These are phyloP conservation scores for Paraphoma chrysanthemicola DNA, from an alignment of 2,329 filamentous ascomycete genomes.

Conservation along the genomic window DNA sequence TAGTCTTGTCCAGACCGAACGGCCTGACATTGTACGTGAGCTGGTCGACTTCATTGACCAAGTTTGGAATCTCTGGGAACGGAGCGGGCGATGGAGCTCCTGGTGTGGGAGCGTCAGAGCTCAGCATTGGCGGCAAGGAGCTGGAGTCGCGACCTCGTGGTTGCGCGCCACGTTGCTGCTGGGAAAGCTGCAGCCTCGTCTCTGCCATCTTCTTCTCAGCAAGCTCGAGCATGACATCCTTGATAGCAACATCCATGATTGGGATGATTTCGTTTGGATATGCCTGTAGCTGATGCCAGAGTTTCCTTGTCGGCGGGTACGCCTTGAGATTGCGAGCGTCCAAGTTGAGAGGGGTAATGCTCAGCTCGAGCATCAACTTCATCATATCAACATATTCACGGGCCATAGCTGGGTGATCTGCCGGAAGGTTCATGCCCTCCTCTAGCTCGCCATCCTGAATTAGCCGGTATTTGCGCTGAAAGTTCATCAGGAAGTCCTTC, in stretches of 20 bases:
- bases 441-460: constrained; percentile 85
- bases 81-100: constrained; percentile 41
- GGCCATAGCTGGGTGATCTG: constrained; percentile 73
- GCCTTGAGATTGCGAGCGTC: constrained; percentile 89
- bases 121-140: constrained; percentile 78
- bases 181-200: constrained; percentile 64
- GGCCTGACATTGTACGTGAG: constrained; percentile 86
- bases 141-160: constrained; percentile 61
- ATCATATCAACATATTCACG: constrained; percentile 86
- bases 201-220: constrained; percentile 80
- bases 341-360: constrained; percentile 82
- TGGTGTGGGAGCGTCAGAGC: constrained; percentile 72
- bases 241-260: constrained; percentile 92
- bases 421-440: constrained; percentile 69
- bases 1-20: constrained; percentile 83
- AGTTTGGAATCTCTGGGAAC: constrained; percentile 67
- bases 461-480: constrained; percentile 91
- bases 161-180: constrained; percentile 58
- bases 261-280: constrained; percentile 97
- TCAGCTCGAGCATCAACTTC: constrained; percentile 89
- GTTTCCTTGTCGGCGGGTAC: constrained; percentile 89
- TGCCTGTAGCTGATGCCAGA: constrained; percentile 93
- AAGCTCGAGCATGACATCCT: constrained; percentile 91
- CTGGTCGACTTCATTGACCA: constrained; percentile 77
- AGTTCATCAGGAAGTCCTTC: constrained; percentile 92